A percentile compares a stretch with the other conserved stretches of the same genome.
These are phyloP conservation scores for Kodamaea sagamina DNA, from an alignment of 805 yeast species.

Conservation along the genomic window DNA sequence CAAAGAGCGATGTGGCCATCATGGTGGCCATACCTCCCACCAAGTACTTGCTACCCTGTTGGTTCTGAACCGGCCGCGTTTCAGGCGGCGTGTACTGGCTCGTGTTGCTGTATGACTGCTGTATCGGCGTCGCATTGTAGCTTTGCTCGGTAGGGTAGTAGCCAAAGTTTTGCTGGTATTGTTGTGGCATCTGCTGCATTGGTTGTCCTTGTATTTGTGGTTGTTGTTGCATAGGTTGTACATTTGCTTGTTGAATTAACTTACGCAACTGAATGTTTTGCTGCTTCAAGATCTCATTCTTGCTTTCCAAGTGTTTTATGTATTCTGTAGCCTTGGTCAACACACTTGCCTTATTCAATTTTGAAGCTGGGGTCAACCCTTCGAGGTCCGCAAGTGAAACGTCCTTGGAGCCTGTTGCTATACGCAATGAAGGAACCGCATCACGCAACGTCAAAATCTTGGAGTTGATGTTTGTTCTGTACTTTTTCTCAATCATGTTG, in stretches of 20 bases:
- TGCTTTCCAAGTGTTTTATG: conserved; percentile 68
- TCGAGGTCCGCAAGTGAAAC: conserved; percentile 52
- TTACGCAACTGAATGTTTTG: conserved; percentile 48
- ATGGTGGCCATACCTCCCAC: conserved; percentile 67
- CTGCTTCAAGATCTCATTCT: conserved; percentile 49
- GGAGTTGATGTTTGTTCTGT: conserved; percentile 73
- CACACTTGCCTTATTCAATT: conserved; percentile 76
- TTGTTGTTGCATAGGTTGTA: conserved; percentile 19
- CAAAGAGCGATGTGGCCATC: conserved; percentile 60
- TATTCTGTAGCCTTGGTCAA: conserved; percentile 76
- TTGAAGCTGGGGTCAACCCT: conserved; percentile 75
- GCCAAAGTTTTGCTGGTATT: conserved; percentile 19
- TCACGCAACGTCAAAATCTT: conserved; percentile 69
- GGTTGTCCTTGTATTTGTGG: conserved; percentile 15
- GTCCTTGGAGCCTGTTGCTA: conserved; percentile 51
- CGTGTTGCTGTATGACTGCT: conserved; percentile 17
- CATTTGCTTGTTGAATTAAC: conserved; percentile 37
- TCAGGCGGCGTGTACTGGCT: conserved; percentile 19
- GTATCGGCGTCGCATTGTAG: conserved; percentile 23
- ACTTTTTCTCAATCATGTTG: conserved; percentile 79
- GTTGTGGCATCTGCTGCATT: conserved; percentile 11
- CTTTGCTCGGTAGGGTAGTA: conserved; percentile 23
- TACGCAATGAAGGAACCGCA: conserved; percentile 75
- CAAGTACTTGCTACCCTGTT: conserved; percentile 42
- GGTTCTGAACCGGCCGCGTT: conserved; percentile 15